Conservation (phyloP, 2,329 filamentous ascomycete genomes). For the Colletotrichum costaricense region DNA sequence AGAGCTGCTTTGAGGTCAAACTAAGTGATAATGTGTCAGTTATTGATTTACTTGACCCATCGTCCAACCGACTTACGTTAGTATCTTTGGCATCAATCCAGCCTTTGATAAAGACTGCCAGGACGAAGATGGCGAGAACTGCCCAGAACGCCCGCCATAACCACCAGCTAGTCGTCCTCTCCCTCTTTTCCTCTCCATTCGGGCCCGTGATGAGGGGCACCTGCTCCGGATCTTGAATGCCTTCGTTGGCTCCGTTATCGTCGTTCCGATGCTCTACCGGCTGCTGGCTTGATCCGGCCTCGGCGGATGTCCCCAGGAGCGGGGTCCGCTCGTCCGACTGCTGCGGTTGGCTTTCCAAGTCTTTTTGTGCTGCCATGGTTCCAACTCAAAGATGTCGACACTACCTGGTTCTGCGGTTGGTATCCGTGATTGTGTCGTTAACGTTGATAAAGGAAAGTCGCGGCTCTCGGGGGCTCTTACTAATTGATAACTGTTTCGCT, state of each 20-base stretch:
- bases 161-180: slow-evolving; percentile 42
- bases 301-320: slow-evolving; percentile 34
- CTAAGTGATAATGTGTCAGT: slow-evolving; percentile 39
- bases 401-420: neutral
- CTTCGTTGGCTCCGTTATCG: slow-evolving; percentile 19
- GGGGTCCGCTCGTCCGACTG: slow-evolving; percentile 38
- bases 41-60: too few relatives aligned
- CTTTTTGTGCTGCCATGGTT: slow-evolving; percentile 15
- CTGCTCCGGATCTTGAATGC: slow-evolving; percentile 27
- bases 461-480: slow-evolving; percentile 25
- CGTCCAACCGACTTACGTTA: slow-evolving; percentile 43
- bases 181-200: slow-evolving; percentile 7
- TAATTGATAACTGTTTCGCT: slow-evolving; percentile 20
- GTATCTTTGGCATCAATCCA: slow-evolving; percentile 57
- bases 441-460: slow-evolving; percentile 1
- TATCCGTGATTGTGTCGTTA: neutral
- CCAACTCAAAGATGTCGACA: neutral
- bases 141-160: slow-evolving; percentile 51
- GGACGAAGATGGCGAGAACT: slow-evolving; percentile 44
- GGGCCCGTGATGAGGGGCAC: slow-evolving; percentile 9
- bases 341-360: slow-evolving; percentile 23
- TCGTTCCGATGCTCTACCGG: neutral
- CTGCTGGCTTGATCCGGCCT: slow-evolving; percentile 4
- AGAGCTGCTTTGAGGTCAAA: slow-evolving; percentile 58
- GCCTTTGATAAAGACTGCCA: slow-evolving; percentile 55